phyloP scores from a whole-genome alignment of 345 rosid genomes.

The Moricandia arvensis region DNA sequence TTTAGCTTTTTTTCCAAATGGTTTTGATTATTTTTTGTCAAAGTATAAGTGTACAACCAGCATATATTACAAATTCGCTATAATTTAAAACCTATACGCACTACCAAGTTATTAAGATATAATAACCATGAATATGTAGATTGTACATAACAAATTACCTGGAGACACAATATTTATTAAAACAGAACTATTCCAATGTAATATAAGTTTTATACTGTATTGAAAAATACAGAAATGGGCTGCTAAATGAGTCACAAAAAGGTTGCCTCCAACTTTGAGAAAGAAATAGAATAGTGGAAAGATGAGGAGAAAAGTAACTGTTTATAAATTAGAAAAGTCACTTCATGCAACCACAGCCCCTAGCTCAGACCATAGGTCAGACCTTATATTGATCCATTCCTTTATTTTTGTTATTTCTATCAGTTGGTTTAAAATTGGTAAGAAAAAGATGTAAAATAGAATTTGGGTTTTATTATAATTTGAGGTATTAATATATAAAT shows the following conservation, averaged over 20 bases:
- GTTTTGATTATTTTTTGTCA: not conserved
- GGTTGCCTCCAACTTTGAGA: conserved; percentile 27
- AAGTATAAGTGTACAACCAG: not conserved
- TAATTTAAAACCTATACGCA: not conserved
- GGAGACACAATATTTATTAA: not conserved
- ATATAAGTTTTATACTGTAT: not conserved
- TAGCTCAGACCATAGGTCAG: conserved; percentile 22
- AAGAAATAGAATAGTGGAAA: conserved; percentile 24
- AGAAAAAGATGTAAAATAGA: conserved; percentile 25
- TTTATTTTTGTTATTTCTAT: not conserved
- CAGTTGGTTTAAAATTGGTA: conserved; percentile 1
- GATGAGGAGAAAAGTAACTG: conserved; percentile 30
- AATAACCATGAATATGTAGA: not conserved
- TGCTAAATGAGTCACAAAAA: not conserved
- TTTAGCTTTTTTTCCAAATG: not conserved
- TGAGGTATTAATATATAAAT: conserved; percentile 2
- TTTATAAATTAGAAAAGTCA: conserved; percentile 8
- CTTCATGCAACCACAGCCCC: conserved; percentile 20
- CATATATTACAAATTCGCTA: not conserved
- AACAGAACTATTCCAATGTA: not conserved
- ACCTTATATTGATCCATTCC: conserved; percentile 26
- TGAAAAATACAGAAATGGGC: not conserved
- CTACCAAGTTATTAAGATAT: not conserved
- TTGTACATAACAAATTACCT: not conserved
- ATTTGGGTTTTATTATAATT: conserved; percentile 18